Conservation (phyloP, 2,329 filamentous ascomycete species). For the Davidsoniella virescens region DNA sequence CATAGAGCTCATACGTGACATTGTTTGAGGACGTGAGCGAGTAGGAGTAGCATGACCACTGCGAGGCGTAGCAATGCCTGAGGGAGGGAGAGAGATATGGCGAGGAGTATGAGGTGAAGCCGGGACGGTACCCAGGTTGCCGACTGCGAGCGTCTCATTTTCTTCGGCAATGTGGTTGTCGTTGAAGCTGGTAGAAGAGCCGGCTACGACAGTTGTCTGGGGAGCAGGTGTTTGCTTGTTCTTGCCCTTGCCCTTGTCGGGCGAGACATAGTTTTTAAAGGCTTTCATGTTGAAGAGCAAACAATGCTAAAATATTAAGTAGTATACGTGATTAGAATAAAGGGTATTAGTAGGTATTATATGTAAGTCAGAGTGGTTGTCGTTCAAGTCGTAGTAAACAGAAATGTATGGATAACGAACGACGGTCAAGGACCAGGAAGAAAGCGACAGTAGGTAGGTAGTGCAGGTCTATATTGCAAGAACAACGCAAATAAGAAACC, state of each 20-base stretch:
- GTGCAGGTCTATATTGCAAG: no score
- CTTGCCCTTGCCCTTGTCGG: slow-evolving; percentile 5
- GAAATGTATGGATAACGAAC: no score
- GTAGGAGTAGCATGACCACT: slow-evolving; percentile 3
- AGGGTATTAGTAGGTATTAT: no score
- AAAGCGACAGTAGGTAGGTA: no score
- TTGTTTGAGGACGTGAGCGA: neutral
- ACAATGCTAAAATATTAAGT: no score
- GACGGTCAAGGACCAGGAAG: no score
- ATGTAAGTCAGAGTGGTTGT: no score
- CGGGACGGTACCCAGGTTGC: neutral
- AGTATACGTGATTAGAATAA: no score
- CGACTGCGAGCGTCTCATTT: neutral
- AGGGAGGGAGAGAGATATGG: neutral
- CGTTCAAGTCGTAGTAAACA: no score
- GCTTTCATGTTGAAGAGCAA: slow-evolving; percentile 3
- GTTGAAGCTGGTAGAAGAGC: neutral
- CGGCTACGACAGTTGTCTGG: neutral
- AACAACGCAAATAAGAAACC: no score
- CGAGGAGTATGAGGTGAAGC: neutral
- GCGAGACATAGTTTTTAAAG: slow-evolving; percentile 9
- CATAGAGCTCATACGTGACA: slow-evolving; percentile 8
- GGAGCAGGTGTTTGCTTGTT: slow-evolving; percentile 1
- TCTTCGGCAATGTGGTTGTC: neutral
- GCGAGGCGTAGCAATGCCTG: slow-evolving; percentile 3